Percentiles rank a stretch among this genome's conserved stretches.
Evolutionary conservation across 345 rosid species (phyloP).

Genomic region (Citrus hindsii): DNA sequence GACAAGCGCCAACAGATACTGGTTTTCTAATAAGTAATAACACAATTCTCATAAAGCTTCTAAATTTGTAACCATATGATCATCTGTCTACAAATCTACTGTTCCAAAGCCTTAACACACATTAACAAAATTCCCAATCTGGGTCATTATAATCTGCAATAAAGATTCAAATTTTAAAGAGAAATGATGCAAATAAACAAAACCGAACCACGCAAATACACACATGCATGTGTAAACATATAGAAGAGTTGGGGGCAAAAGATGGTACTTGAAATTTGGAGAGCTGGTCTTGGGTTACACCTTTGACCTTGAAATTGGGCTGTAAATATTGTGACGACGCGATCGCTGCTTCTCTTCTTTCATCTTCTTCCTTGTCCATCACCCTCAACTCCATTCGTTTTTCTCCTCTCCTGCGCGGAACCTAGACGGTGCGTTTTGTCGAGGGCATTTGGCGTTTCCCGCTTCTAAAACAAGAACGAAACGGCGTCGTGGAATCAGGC

Average conservation of each 20-base stretch:
- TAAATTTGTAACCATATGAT: neutral
- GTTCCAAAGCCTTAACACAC: neutral
- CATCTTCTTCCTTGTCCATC: slow-evolving; percentile 38
- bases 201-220: neutral
- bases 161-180: neutral
- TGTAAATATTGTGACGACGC: slow-evolving; percentile 43
- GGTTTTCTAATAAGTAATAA: neutral
- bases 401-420: too few species aligned
- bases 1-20: neutral
- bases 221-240: neutral
- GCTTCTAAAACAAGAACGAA: too few species aligned
- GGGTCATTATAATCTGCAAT: neutral
- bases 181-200: neutral
- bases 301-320: slow-evolving; percentile 37
- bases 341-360: slow-evolving; percentile 49
- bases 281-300: slow-evolving; percentile 41
- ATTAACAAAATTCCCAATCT: neutral
- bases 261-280: slow-evolving; percentile 51
- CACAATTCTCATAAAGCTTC: neutral
- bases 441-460: too few species aligned
- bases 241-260: neutral
- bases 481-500: too few species aligned
- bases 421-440: too few species aligned
- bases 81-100: too few species aligned
- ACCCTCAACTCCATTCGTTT: neutral